Evolutionary conservation across 2,329 filamentous ascomycete genomes (phyloP), one percentile per base, ranked within the genome.

Genomic region (Botryotinia narcissicola): DNA sequence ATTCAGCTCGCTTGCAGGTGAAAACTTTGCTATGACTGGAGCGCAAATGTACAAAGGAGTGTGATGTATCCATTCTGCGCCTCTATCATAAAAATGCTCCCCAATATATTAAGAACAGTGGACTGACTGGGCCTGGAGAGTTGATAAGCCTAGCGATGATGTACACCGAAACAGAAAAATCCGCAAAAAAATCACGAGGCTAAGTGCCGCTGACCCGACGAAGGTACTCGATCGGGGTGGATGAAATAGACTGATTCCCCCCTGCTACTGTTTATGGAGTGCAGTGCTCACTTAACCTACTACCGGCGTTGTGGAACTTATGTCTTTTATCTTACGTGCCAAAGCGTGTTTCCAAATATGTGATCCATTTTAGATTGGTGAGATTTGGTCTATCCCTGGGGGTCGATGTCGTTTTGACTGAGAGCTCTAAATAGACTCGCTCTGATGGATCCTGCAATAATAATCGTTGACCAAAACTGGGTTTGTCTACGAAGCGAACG

Each of bases 151-250:
- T 72, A 22, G 62, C 44, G n/a, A 63, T 37, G 29, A 64, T n/a
- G 29, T 32, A 25, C 42, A 64, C 44, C 44, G 46, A 29, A 71
- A 22, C 32, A 37, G 42, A 40, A 54, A 42, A 35, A 2, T 29
- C n/a, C 22, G 68, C 40, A 46, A 44, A n/a, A 9, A 48, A 32
- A 32, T 16, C 22, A 29, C 25, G n/a, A 57, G 35, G 18, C 48
- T 42, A 72, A 72, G 62, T 68, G 61, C 62, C 70, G 62, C 62
- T 48, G 70, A 68, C 62, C 70, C 62, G 70, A 44, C 57, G 70
- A 72, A 59, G 25, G 40, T 57, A 54, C 25, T 68, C n/a, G 25
- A 57, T 64, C 40, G 70, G 37, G 69, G 40, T 18, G 46, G 46
- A 25, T 57, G 60, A 44, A 64, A 46, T 46, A 46, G 25, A 48